Percentiles rank a stretch among this genome's conserved stretches.
phyloP scores from a whole-genome alignment of 306 rosid species.

The Lathyrus sativus region DNA sequence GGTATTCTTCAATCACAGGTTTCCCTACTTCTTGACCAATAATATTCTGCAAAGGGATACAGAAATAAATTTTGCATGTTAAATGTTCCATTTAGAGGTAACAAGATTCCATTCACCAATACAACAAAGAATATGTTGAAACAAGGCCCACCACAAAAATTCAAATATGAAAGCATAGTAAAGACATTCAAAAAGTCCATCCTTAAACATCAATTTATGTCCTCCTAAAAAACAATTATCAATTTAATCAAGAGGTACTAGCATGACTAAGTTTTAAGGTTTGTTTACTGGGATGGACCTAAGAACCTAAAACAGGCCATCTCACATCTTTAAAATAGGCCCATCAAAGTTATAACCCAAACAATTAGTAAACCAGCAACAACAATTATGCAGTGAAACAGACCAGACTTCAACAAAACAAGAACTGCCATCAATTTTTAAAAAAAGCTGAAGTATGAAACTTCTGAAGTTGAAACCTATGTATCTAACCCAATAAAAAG shows the following conservation, averaged over 20 bases:
- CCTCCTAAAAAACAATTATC: neutral
- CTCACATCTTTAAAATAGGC: neutral
- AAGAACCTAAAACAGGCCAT: neutral
- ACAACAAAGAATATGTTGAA: constrained; percentile 23
- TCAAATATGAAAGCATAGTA: constrained; percentile 28
- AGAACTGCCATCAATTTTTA: no score
- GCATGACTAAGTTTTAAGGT: neutral
- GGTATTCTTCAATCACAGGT: constrained; percentile 79
- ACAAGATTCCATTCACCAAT: neutral
- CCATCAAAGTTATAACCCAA: constrained; percentile 4
- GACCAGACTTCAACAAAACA: neutral
- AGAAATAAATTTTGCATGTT: constrained; percentile 17
- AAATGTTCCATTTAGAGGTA: constrained; percentile 8
- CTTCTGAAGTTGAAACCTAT: no score
- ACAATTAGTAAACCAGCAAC: neutral
- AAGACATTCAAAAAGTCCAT: constrained; percentile 9
- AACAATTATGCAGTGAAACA: neutral
- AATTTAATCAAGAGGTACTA: neutral
- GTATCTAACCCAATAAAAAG: no score
- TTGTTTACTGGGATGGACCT: neutral
- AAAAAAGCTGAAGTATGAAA: no score
- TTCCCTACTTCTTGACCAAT: constrained; percentile 81
- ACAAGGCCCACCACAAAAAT: neutral
- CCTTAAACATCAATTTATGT: neutral
- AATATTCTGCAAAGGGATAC: constrained; percentile 65